A percentile compares a stretch with the other conserved stretches of the same genome.
Conservation (phyloP, 495 filamentous ascomycete species). For the Collariella sp. region DNA sequence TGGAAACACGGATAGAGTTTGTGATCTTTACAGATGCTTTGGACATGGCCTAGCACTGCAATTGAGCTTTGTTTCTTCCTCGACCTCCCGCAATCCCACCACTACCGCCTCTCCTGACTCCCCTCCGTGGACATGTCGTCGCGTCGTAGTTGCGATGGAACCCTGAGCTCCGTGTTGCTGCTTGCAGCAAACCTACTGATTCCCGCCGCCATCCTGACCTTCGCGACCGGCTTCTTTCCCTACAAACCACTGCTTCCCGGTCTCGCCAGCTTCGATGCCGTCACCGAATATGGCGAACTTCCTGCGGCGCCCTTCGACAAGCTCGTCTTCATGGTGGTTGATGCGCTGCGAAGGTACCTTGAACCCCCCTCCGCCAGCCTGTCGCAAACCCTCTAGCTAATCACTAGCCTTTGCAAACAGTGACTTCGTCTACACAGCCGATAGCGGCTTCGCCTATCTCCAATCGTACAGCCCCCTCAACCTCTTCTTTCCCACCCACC, state of each 20-base stretch:
- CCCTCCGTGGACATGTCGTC: slow-evolving; percentile 18
- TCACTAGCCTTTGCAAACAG: slow-evolving; percentile 36
- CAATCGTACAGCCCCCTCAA: slow-evolving; percentile 57
- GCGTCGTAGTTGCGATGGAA: slow-evolving; percentile 26
- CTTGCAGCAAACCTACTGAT: slow-evolving; percentile 68
- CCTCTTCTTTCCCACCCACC: background rate
- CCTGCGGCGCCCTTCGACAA: slow-evolving; percentile 69
- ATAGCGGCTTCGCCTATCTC: slow-evolving; percentile 79
- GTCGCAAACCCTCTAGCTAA: background rate
- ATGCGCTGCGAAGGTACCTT: slow-evolving; percentile 78
- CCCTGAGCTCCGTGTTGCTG: slow-evolving; percentile 31
- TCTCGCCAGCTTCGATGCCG: slow-evolving; percentile 54
- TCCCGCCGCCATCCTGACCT: slow-evolving; percentile 66
- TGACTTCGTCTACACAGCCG: slow-evolving; percentile 83
- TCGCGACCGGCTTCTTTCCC: slow-evolving; percentile 92
- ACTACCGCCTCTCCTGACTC: background rate
- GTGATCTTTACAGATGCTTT: too few species aligned
- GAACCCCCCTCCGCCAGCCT: background rate
- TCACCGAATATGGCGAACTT: slow-evolving; percentile 36
- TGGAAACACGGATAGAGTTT: background rate
- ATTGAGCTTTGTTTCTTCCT: background rate
- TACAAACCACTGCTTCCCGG: slow-evolving; percentile 91
- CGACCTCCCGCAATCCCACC: background rate
- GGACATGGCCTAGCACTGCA: slow-evolving; percentile 6
- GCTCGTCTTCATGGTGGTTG: slow-evolving; percentile 94